Base-by-base conservation (phyloP, 2,329 filamentous ascomycete genomes). In the Colletotrichum lentis region DNA sequence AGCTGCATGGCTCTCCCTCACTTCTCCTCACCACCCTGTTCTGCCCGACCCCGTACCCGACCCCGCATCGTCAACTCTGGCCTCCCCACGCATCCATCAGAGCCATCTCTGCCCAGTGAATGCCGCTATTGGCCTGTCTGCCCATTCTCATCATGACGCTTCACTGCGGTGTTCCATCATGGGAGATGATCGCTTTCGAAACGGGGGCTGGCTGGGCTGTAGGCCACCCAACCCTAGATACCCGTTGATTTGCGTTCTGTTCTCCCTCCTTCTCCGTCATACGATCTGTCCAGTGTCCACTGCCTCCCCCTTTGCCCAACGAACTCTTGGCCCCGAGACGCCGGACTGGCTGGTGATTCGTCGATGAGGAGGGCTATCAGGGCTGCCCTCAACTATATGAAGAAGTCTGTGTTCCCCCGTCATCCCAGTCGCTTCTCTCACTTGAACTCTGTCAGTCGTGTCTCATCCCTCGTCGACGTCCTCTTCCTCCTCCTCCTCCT, bases 11-110 rank as follows among this genome's bases (percentile, higher is more conserved):
- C 31, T 52, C 46, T 22, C 59, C 64, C 35, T 22, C 31, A 18
- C 16, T 44, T 43, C 49, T 49, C 39, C 59, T 64, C 61, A 20
- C 20, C 41, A 46, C 47, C 49, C 53, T 67, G n/a, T 37, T 43
- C 47, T 44, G 16, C 35, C 44, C 20, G 14, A n/a, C 27, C 54
- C 65, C 50, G 57, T 31, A 20, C 24, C 43, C 56, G 43, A 64
- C 65, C 61, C 65, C 65, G 65, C 65, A 64, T 64, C 61, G 61
- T 64, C 61, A 46, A 20, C 47, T 68, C 54, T 43, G 49, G 22
- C 56, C 65, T 69, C 66, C 56, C 66, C 62, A 69, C 66, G 66
- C 62, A 69, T 66, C 62, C 66, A 69, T 64, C 55, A 56, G 41
- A 52, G 44, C 31, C 55, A 37, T 14, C 49, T 39, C 35, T 27